phyloP scores from a whole-genome alignment of 768 basidiomycete genomes.

The Amanita phalloides region DNA sequence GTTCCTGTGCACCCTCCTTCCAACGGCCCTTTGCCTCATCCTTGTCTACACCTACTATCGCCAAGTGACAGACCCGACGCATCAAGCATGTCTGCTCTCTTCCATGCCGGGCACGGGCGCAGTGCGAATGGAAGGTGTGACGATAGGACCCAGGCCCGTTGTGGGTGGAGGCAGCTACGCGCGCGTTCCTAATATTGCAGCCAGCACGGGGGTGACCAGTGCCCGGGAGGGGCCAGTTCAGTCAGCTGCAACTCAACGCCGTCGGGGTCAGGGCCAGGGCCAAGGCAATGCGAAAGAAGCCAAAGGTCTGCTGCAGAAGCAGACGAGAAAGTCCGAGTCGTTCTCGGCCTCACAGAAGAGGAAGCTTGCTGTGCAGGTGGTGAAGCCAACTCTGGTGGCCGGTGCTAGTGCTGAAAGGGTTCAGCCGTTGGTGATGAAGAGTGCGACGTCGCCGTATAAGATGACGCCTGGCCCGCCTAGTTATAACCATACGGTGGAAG shows the following conservation, averaged over 20 bases:
- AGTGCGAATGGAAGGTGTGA: not conserved
- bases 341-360: not conserved
- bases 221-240: not conserved
- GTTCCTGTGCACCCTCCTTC: constrained; percentile 27
- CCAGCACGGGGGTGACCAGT: not conserved
- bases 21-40: constrained; percentile 22
- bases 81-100: constrained; percentile 21
- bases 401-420: constrained; percentile 4
- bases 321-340: not conserved
- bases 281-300: not conserved
- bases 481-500: constrained; percentile 7
- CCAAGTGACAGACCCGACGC: constrained; percentile 25
- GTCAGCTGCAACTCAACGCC: not conserved
- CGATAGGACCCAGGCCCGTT: not conserved
- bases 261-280: not conserved
- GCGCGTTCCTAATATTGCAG: not conserved
- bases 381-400: not conserved
- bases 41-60: constrained; percentile 29
- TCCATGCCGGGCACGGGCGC: constrained; percentile 6
- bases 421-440: constrained; percentile 15
- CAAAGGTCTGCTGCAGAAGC: not conserved
- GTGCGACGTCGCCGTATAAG: constrained; percentile 18
- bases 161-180: not conserved
- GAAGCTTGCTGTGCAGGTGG: not conserved
- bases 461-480: constrained; percentile 19